Conservation (phyloP, 495 filamentous ascomycete genomes). For the Sporormia fimetaria region DNA sequence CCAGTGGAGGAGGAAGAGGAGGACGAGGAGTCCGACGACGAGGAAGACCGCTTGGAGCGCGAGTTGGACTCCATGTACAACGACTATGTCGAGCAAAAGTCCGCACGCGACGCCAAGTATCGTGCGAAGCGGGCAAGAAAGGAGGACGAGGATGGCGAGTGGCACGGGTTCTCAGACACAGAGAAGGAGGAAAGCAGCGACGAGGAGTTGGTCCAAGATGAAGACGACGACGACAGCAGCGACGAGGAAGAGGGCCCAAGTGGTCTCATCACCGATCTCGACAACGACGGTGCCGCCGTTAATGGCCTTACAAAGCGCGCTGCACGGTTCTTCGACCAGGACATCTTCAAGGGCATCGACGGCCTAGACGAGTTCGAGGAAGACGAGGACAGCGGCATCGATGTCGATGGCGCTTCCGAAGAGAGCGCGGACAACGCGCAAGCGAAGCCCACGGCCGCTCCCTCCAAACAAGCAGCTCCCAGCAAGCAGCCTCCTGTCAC, state of each 20-base stretch:
- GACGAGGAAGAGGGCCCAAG: conserved; percentile 39
- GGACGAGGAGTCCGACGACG: conserved; percentile 59
- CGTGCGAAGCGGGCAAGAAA: conserved; percentile 78
- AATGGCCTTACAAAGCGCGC: conserved; percentile 68
- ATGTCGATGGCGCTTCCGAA: conserved; percentile 34
- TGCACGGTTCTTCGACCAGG: conserved; percentile 83
- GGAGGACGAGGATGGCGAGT: conserved; percentile 75
- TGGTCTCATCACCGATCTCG: conserved; percentile 42
- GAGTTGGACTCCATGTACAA: conserved; percentile 82
- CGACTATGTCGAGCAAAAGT: conserved; percentile 67
- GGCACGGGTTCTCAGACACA: conserved; percentile 75
- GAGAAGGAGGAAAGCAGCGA: conserved; percentile 35
- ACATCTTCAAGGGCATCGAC: conserved; percentile 76
- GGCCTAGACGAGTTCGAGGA: conserved; percentile 42
- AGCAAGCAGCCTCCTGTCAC: background rate
- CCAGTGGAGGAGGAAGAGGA: conserved; percentile 44
- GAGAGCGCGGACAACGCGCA: background rate
- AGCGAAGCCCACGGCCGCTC: background rate
- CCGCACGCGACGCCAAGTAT: conserved; percentile 70
- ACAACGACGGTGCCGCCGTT: conserved; percentile 34
- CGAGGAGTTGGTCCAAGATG: conserved; percentile 32
- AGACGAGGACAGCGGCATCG: conserved; percentile 43
- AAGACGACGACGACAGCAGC: conserved; percentile 47
- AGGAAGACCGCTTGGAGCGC: conserved; percentile 67
- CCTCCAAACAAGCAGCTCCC: conserved; percentile 5